Evolutionary conservation across 345 rosid species (phyloP).

Genomic region (Eucalyptus victrix): DNA sequence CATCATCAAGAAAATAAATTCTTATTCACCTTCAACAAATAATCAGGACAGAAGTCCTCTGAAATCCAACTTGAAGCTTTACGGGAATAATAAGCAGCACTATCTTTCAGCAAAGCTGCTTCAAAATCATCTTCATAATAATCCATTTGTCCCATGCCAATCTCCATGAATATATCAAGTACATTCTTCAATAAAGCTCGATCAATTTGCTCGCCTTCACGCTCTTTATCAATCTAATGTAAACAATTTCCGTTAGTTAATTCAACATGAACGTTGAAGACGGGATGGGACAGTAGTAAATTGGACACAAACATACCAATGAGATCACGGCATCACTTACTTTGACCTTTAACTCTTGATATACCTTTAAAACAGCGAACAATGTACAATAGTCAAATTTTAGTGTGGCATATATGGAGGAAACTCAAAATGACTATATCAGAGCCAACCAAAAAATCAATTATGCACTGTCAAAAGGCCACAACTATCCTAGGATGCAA

Average conservation of each 20-base stretch:
- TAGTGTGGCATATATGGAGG: background rate
- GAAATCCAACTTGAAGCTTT: constrained; percentile 81
- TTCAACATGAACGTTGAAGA: background rate
- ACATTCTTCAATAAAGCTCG: constrained; percentile 69
- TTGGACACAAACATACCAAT: constrained; percentile 19
- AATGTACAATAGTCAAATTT: background rate
- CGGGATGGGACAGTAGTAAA: background rate
- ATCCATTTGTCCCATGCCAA: constrained; percentile 63
- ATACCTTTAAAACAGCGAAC: constrained; percentile 14
- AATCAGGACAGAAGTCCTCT: constrained; percentile 71
- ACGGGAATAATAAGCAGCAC: constrained; percentile 68
- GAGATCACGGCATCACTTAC: constrained; percentile 39
- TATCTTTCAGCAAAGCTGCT: constrained; percentile 47
- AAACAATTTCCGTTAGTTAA: background rate
- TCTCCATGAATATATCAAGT: constrained; percentile 67
- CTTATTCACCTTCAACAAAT: constrained; percentile 54
- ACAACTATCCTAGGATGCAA: background rate
- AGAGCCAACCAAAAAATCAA: background rate
- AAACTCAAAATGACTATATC: background rate
- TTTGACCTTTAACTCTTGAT: constrained; percentile 19
- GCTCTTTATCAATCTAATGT: constrained; percentile 66
- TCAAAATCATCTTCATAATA: constrained; percentile 74
- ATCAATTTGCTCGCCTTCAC: constrained; percentile 92
- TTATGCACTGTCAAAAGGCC: background rate
- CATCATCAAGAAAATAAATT: background rate